Evolutionary conservation across 2,329 filamentous ascomycete genomes (phyloP).

Genomic region (Seiridium cupressi): DNA sequence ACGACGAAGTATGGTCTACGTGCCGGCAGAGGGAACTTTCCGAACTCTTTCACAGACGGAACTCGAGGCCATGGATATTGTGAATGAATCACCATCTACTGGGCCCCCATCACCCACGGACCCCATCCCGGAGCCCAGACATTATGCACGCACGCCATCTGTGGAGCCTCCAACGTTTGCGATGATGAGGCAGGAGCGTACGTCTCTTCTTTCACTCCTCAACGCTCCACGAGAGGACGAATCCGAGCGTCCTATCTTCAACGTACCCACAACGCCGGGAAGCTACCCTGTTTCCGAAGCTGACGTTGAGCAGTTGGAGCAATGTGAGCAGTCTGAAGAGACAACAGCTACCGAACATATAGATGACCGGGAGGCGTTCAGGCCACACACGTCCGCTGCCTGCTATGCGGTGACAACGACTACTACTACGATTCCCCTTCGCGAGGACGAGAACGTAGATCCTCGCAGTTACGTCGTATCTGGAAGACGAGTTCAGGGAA

Average conservation of each 20-base stretch:
- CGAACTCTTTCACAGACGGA: slow-evolving; percentile 57
- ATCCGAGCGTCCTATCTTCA: slow-evolving; percentile 30
- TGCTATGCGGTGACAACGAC: slow-evolving; percentile 49
- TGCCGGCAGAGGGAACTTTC: slow-evolving; percentile 63
- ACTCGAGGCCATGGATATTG: slow-evolving; percentile 39
- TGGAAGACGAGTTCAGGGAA: slow-evolving; percentile 38
- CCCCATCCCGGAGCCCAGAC: slow-evolving; percentile 10
- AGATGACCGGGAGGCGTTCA: slow-evolving; percentile 4
- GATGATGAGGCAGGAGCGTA: slow-evolving; percentile 49
- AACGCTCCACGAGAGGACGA: slow-evolving; percentile 49
- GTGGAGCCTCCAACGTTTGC: slow-evolving; percentile 62
- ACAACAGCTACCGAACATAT: slow-evolving; percentile 7
- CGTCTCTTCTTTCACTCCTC: slow-evolving; percentile 60
- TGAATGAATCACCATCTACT: slow-evolving; percentile 23
- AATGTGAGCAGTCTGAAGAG: not conserved
- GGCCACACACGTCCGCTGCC: slow-evolving; percentile 43
- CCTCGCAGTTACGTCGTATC: slow-evolving; percentile 43
- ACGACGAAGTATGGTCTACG: slow-evolving; percentile 54
- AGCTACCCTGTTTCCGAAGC: slow-evolving; percentile 11
- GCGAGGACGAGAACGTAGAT: slow-evolving; percentile 38
- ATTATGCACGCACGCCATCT: slow-evolving; percentile 59
- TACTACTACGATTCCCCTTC: slow-evolving; percentile 49
- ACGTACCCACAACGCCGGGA: slow-evolving; percentile 42
- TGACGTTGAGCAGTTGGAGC: slow-evolving; percentile 1
- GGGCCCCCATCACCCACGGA: slow-evolving; percentile 32